These are phyloP conservation scores for Tirmania nivea DNA, from an alignment of 495 filamentous ascomycete genomes.

Conservation along the genomic window DNA sequence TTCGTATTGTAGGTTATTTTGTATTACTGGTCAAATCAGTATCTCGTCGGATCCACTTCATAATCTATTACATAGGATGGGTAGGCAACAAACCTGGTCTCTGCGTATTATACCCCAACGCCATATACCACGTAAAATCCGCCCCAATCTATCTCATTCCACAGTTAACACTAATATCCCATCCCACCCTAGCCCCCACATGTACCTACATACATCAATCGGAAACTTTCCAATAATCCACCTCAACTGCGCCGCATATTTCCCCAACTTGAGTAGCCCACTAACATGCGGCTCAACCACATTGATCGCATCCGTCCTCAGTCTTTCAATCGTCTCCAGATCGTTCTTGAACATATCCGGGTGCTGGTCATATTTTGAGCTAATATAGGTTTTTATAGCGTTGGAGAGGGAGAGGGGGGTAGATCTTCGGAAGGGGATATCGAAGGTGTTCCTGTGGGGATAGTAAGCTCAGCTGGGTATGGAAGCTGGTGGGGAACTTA, in stretches of 20 bases:
- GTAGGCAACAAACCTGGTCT: slow-evolving; percentile 32
- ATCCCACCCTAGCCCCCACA: not conserved
- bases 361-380: slow-evolving; percentile 96
- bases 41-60: slow-evolving; percentile 2
- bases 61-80: not conserved
- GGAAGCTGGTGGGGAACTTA: too few species aligned
- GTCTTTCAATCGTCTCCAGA: slow-evolving; percentile 61
- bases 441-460: slow-evolving; percentile 6
- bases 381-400: slow-evolving; percentile 90
- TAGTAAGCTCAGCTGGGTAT: not conserved
- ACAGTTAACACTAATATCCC: slow-evolving; percentile 9
- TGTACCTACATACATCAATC: slow-evolving; percentile 47
- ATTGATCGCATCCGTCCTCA: slow-evolving; percentile 64
- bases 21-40: slow-evolving; percentile 30
- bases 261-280: slow-evolving; percentile 65
- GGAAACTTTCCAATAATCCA: slow-evolving; percentile 94
- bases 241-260: slow-evolving; percentile 78
- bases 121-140: slow-evolving; percentile 88
- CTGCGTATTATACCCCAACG: slow-evolving; percentile 71
- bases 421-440: slow-evolving; percentile 74
- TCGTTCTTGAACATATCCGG: slow-evolving; percentile 92
- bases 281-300: slow-evolving; percentile 76
- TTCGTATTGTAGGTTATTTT: slow-evolving; percentile 89
- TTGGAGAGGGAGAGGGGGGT: slow-evolving; percentile 49
- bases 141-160: slow-evolving; percentile 48